Conservation (phyloP, 2,329 filamentous ascomycete species). For the Periconia sp. region DNA sequence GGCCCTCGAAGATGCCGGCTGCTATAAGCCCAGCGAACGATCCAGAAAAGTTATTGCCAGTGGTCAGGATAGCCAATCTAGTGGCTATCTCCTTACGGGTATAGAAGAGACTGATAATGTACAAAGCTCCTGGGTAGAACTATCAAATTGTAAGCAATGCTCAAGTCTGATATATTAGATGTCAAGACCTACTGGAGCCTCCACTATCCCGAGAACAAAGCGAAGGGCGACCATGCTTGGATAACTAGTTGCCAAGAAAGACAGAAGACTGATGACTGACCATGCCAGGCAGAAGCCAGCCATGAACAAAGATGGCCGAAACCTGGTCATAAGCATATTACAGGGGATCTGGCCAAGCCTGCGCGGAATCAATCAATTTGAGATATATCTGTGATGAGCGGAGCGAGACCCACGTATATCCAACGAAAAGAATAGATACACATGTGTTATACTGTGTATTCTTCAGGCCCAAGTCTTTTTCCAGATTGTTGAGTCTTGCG, state of each 20-base stretch:
- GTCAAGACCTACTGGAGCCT: slow-evolving; percentile 16
- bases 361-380: slow-evolving; percentile 25
- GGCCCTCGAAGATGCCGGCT: slow-evolving; percentile 34
- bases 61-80: slow-evolving; percentile 39
- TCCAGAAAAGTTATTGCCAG: slow-evolving; percentile 43
- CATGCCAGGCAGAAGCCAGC: slow-evolving; percentile 37
- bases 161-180: no score
- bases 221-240: slow-evolving; percentile 31
- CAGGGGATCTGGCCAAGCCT: slow-evolving; percentile 40
- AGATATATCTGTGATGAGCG: not conserved
- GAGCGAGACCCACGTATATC: slow-evolving; percentile 19
- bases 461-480: slow-evolving; percentile 56
- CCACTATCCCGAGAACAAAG: slow-evolving; percentile 29
- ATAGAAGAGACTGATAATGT: slow-evolving; percentile 41
- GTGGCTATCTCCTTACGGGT: slow-evolving; percentile 39
- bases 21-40: slow-evolving; percentile 47
- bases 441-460: slow-evolving; percentile 63
- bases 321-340: slow-evolving; percentile 46
- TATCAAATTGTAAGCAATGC: no score
- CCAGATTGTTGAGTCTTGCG: slow-evolving; percentile 63
- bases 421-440: slow-evolving; percentile 61
- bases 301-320: slow-evolving; percentile 33
- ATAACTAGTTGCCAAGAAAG: slow-evolving; percentile 30
- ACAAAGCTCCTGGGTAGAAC: slow-evolving; percentile 38
- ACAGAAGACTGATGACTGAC: slow-evolving; percentile 32